phyloP scores from a whole-genome alignment of 768 basidiomycete species.

The Lyophyllum decastes region DNA sequence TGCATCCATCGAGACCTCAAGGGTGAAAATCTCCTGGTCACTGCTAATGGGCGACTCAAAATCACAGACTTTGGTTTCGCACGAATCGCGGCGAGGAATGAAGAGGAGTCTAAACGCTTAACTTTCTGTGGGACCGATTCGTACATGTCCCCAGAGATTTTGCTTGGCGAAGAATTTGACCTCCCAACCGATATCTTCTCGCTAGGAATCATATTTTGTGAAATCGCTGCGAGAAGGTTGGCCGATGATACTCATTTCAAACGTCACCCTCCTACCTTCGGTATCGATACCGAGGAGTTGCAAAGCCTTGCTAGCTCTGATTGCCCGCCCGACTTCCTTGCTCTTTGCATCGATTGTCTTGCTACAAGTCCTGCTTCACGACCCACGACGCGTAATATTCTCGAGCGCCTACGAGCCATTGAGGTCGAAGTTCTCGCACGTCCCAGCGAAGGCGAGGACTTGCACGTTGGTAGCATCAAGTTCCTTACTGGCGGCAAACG shows the following conservation, averaged over 20 bases:
- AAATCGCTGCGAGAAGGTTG: conserved; percentile 82
- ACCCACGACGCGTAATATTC: conserved; percentile 76
- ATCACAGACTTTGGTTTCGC: conserved; percentile 99
- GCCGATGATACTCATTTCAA: conserved; percentile 83
- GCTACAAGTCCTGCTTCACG: conserved; percentile 62
- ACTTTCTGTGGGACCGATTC: conserved; percentile 91
- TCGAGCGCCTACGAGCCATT: conserved; percentile 77
- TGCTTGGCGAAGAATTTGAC: conserved; percentile 89
- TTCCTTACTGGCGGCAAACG: conserved; percentile 74
- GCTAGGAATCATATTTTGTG: conserved; percentile 89
- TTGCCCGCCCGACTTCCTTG: conserved; percentile 78
- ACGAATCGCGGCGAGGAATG: conserved; percentile 89
- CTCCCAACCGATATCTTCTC: conserved; percentile 95
- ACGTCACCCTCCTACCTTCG: conserved; percentile 77
- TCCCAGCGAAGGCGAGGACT: conserved; percentile 62
- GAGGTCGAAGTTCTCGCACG: conserved; percentile 81
- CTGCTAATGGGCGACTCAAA: conserved; percentile 91
- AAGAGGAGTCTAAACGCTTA: conserved; percentile 83
- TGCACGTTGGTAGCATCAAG: conserved; percentile 84
- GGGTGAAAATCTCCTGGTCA: conserved; percentile 96
- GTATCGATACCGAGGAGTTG: conserved; percentile 76
- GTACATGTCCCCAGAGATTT: conserved; percentile 97
- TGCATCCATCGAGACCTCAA: conserved; percentile 92
- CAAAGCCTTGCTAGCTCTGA: conserved; percentile 63
- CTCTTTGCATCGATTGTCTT: conserved; percentile 80